Evolutionary conservation across 352 stramenopile species (phyloP), one percentile per base, ranked within the genome.

Genomic region (Pythium biforme): DNA sequence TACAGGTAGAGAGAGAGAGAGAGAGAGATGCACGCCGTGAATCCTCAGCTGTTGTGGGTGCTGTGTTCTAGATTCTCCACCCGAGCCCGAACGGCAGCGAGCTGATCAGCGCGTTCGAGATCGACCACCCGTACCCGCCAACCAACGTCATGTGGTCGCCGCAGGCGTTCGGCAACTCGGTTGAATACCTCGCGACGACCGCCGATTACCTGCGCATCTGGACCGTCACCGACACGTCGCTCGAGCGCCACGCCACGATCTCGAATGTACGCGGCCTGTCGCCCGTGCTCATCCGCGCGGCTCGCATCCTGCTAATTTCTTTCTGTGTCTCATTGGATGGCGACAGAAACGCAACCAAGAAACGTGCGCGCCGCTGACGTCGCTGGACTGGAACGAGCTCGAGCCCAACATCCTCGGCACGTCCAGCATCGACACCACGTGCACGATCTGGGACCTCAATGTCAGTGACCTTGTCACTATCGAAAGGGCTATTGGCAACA

Each of bases 371-470:
- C 97, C 97, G 4, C 75, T 99, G 17, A 99, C 97, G 31, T 98
- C 90, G 19, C 98, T 99, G 69, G 97, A 99, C 75, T 99, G 97
- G 97, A 99, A 98, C 75, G 93, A 98, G 51, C 69, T 87, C 20
- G 97, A 99, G 68, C 87, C 95, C 0, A 96, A 81, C 40, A 94
- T 99, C 41, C 90, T 99, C 27, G 96, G 95, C 19, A 99, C 97
- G 9, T 97, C 86, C 4, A 97, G 83, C 50, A 99, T 99, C 61
- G 97, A 99, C 60, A 99, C 93, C 11, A 99, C 96, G 6, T 99
- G 96, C 79, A 99, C 96, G 15, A 98, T 99, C 59, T 99, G 97
- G 97, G 97, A 99, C 67, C 75, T 99, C 45, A 95, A 94, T 40
- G 93, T 97, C 56, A 66, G 90, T 68, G 40, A 7, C 10, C 19